A percentile compares a stretch with the other conserved stretches of the same genome.
These are phyloP conservation scores for Monocercomonoides exilis DNA, from an alignment of 78 protist genomes.

Conservation along the genomic window DNA sequence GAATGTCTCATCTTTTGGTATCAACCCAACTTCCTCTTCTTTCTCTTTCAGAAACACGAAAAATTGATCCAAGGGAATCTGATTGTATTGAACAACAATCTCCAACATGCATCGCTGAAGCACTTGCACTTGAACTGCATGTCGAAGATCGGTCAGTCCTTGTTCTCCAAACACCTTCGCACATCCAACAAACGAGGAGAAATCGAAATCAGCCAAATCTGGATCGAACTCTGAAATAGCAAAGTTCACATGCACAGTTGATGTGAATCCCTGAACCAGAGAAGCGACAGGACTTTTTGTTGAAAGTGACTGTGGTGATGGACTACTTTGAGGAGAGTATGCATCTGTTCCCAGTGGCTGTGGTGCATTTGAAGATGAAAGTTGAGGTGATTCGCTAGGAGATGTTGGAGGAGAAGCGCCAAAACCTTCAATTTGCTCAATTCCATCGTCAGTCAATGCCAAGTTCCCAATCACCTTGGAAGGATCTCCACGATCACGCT, in stretches of 20 bases:
- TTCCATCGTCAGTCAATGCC: too few relatives aligned
- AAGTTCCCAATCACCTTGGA: too few relatives aligned
- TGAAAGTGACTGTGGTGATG: neutral
- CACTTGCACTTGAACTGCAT: neutral
- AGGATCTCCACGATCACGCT: too few relatives aligned
- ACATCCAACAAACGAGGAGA: neutral
- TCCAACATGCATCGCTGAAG: neutral
- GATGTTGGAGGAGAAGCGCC: neutral
- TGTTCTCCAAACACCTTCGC: neutral
- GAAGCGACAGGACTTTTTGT: neutral
- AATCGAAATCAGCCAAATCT: neutral
- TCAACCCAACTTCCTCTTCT: too few relatives aligned
- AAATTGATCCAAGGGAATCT: neutral
- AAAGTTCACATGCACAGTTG: neutral
- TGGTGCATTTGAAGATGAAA: neutral
- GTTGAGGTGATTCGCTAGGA: neutral
- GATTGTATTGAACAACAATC: conserved; percentile 1
- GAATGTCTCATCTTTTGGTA: too few relatives aligned
- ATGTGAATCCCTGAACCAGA: too few relatives aligned
- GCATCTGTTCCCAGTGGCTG: neutral
- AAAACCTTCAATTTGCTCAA: too few relatives aligned
- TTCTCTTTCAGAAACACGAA: too few relatives aligned
- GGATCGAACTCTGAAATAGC: conserved; percentile 6
- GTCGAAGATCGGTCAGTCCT: neutral
- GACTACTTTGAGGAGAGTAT: neutral